Percentiles rank a stretch among this genome's conserved stretches.
phyloP scores from a whole-genome alignment of 2,329 filamentous ascomycete genomes.

The Colletotrichum incanum region DNA sequence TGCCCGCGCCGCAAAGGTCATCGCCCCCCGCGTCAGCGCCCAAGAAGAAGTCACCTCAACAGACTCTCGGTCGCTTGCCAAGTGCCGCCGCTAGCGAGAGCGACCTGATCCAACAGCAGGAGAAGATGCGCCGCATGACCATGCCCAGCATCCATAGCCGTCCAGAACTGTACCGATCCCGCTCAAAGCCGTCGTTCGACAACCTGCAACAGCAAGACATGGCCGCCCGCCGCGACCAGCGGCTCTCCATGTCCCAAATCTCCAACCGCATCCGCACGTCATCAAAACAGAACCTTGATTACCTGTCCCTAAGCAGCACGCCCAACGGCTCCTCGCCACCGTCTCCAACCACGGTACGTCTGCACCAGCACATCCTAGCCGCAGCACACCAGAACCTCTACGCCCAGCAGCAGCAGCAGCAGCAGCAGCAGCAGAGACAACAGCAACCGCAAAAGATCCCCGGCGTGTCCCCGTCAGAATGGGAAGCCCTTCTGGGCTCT shows the following conservation, averaged over 20 bases:
- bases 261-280: slow-evolving; percentile 56
- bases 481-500: slow-evolving; percentile 85
- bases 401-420: slow-evolving; percentile 50
- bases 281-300: slow-evolving; percentile 69
- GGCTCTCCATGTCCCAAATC: slow-evolving; percentile 62
- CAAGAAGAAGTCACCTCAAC: slow-evolving; percentile 57
- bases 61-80: slow-evolving; percentile 58
- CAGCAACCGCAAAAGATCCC: slow-evolving; percentile 54
- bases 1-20: slow-evolving; percentile 55
- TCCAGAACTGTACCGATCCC: slow-evolving; percentile 57
- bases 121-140: slow-evolving; percentile 72
- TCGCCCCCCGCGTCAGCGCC: slow-evolving; percentile 53
- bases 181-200: slow-evolving; percentile 66
- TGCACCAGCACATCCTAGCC: slow-evolving; percentile 50
- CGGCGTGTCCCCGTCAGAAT: slow-evolving; percentile 77
- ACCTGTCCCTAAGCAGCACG: slow-evolving; percentile 67
- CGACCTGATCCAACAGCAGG: slow-evolving; percentile 69
- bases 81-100: slow-evolving; percentile 66
- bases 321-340: slow-evolving; percentile 63
- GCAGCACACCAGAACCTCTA: slow-evolving; percentile 51
- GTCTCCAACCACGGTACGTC: slow-evolving; percentile 63
- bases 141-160: slow-evolving; percentile 59
- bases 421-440: slow-evolving; percentile 48
- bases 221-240: slow-evolving; percentile 64
- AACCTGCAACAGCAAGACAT: slow-evolving; percentile 54